A percentile compares a stretch with the other conserved stretches of the same genome.
phyloP scores from a whole-genome alignment of 306 rosid species.

The Malus orientalis region DNA sequence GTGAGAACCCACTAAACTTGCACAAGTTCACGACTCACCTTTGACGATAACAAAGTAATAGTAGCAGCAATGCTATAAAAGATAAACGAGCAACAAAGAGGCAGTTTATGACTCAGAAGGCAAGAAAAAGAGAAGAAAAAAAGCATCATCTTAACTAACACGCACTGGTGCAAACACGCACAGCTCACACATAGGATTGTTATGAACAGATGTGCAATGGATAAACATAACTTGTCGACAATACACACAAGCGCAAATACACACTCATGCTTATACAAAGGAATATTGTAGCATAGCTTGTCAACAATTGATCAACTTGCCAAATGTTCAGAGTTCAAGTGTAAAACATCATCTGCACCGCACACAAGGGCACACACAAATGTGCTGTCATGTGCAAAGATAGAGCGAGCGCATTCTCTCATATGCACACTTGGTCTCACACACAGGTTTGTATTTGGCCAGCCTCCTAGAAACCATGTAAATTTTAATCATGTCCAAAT shows the following conservation, averaged over 20 bases:
- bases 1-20: background rate
- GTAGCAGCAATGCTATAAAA: background rate
- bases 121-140: no score
- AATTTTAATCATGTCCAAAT: slow-evolving; percentile 55
- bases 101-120: no score
- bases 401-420: background rate
- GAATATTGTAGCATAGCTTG: background rate
- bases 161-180: background rate
- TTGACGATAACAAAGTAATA: background rate
- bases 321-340: slow-evolving; percentile 33
- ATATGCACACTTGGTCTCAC: no score
- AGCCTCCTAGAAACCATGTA: slow-evolving; percentile 61
- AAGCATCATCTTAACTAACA: background rate
- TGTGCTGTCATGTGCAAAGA: background rate
- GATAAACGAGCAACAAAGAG: background rate
- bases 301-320: slow-evolving; percentile 31
- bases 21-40: background rate
- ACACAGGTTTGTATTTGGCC: background rate
- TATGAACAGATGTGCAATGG: background rate
- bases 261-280: background rate
- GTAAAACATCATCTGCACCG: slow-evolving; percentile 28
- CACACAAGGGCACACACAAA: background rate
- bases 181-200: background rate
- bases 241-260: background rate
- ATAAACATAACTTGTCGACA: slow-evolving; percentile 15